Conservation (phyloP, 169 alveolate genomes). For the Cryptosporidium baileyi region DNA sequence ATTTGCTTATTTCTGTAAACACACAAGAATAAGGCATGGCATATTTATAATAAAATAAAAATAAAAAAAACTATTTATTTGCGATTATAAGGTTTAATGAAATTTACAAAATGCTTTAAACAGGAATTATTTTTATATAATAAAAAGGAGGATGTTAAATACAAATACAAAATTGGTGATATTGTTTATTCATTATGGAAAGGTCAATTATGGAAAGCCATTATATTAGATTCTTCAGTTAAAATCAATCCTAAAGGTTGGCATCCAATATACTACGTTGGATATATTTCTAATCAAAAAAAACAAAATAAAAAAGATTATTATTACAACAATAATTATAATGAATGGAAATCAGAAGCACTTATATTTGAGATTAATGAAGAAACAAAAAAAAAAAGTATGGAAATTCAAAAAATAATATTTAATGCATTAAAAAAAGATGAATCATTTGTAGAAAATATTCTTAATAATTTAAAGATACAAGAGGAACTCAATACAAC, state of each 20-base stretch:
- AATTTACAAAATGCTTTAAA: neutral
- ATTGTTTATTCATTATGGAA: constrained; percentile 46
- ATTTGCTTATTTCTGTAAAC: no score
- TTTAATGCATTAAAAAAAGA: neutral
- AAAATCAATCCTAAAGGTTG: constrained; percentile 53
- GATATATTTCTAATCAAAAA: neutral
- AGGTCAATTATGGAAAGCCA: constrained; percentile 55
- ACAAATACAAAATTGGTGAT: constrained; percentile 20
- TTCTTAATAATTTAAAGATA: neutral
- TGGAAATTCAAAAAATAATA: constrained; percentile 16
- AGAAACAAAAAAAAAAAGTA: constrained; percentile 8
- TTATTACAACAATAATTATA: neutral
- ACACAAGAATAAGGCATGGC: no score
- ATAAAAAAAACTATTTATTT: neutral
- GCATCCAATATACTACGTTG: constrained; percentile 55
- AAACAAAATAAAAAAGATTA: neutral
- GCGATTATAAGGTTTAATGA: neutral
- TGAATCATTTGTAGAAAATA: neutral
- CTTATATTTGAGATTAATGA: neutral
- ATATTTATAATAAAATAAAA: neutral
- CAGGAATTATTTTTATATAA: constrained; percentile 12
- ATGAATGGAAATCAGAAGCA: constrained; percentile 65
- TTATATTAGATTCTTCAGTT: constrained; percentile 24
- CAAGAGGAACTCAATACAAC: neutral
- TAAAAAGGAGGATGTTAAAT: constrained; percentile 1